A percentile compares a stretch with the other conserved stretches of the same genome.
phyloP scores from a whole-genome alignment of 208 protist species.

The Leptomonas seymouri region DNA sequence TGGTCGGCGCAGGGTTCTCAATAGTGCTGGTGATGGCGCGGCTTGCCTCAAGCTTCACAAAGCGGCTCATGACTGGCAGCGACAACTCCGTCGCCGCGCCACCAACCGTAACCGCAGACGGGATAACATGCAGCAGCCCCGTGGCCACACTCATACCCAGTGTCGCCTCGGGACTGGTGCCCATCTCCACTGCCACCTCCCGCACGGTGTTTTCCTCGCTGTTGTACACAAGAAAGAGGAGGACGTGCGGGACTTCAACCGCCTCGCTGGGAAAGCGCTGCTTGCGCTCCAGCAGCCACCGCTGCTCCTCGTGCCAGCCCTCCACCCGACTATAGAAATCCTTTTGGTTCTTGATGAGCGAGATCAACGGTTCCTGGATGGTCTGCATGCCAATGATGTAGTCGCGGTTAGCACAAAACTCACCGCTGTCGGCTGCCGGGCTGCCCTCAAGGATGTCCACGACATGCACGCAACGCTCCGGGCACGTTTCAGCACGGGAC shows the following conservation, averaged over 20 bases:
- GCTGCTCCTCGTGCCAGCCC: slow-evolving; percentile 61
- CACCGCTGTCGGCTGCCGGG: slow-evolving; percentile 48
- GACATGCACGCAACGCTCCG: slow-evolving; percentile 64
- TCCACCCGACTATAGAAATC: slow-evolving; percentile 74
- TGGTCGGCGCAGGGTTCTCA: not conserved
- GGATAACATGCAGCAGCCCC: slow-evolving; percentile 74
- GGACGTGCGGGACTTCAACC: slow-evolving; percentile 37
- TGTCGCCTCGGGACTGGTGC: slow-evolving; percentile 41
- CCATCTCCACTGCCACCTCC: slow-evolving; percentile 77
- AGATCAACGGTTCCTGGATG: slow-evolving; percentile 56
- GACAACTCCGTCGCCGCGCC: not conserved
- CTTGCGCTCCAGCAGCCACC: slow-evolving; percentile 34
- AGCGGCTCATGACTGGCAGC: slow-evolving; percentile 38
- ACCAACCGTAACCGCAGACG: slow-evolving; percentile 16
- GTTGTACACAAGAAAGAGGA: slow-evolving; percentile 83
- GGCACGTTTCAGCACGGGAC: slow-evolving; percentile 34
- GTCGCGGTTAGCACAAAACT: slow-evolving; percentile 58
- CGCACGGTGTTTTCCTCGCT: slow-evolving; percentile 62
- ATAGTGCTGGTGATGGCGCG: not conserved
- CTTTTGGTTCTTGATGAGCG: slow-evolving; percentile 60
- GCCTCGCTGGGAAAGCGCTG: slow-evolving; percentile 21
- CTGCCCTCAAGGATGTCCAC: slow-evolving; percentile 60
- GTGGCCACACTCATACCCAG: slow-evolving; percentile 75
- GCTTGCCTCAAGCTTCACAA: slow-evolving; percentile 2
- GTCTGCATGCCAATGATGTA: slow-evolving; percentile 91